Conservation (phyloP, 257 asterid genomes). For the Scutellaria barbata region DNA sequence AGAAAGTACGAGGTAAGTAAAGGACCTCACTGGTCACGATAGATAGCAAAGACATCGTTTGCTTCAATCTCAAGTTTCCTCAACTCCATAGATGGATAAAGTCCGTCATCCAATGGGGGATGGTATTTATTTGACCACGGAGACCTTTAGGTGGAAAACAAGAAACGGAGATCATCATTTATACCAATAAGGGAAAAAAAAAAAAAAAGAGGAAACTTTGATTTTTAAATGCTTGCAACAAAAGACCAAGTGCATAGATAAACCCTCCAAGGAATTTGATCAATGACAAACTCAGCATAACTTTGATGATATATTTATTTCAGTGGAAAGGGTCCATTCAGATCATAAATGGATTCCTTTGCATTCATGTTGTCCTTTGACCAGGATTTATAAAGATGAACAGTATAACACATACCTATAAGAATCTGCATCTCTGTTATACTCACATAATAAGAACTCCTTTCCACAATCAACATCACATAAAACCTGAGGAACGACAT, state of each 20-base stretch:
- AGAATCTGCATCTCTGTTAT: slow-evolving; percentile 99
- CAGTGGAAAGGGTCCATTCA: not conserved
- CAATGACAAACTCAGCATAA: slow-evolving; percentile 16
- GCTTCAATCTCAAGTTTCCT: slow-evolving; percentile 98
- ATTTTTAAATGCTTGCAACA: slow-evolving; percentile 20
- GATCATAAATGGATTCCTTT: not conserved
- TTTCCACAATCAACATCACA: slow-evolving; percentile 78
- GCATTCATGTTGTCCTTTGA: not conserved
- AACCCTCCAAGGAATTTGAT: slow-evolving; percentile 13
- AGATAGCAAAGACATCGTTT: slow-evolving; percentile 84
- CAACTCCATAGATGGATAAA: slow-evolving; percentile 78
- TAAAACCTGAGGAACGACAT: slow-evolving; percentile 61
- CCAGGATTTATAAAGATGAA: slow-evolving; percentile 15
- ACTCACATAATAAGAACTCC: slow-evolving; percentile 91
- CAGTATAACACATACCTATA: slow-evolving; percentile 62
- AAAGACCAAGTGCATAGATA: slow-evolving; percentile 10
- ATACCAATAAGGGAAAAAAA: not conserved
- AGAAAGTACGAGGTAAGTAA: slow-evolving; percentile 68
- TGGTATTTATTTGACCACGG: slow-evolving; percentile 96
- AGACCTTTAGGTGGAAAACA: slow-evolving; percentile 60
- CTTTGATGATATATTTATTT: slow-evolving; percentile 9
- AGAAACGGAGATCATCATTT: slow-evolving; percentile 16
- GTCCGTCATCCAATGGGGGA: slow-evolving; percentile 84
- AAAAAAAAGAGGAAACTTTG: not conserved
- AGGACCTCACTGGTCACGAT: slow-evolving; percentile 99